Evolutionary conservation across 306 rosid species (phyloP).

Genomic region (Corylus heterophylla): DNA sequence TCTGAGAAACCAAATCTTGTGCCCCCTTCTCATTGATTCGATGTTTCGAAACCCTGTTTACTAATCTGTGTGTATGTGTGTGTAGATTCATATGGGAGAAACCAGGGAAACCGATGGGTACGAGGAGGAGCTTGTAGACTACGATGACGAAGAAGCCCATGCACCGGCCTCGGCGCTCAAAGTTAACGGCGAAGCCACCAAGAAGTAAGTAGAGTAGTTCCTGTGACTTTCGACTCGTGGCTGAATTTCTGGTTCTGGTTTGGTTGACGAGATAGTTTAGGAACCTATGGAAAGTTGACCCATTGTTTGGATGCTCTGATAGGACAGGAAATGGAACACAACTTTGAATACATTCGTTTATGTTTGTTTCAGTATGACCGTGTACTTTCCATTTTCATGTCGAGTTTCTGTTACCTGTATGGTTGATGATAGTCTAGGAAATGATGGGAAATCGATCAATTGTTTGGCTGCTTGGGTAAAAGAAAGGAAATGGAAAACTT

Average conservation of each 20-base stretch:
- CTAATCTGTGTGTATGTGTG: background rate
- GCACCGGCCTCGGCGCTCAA: conserved; percentile 83
- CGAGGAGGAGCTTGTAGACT: conserved; percentile 96
- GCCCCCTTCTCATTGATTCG: background rate
- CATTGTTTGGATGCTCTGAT: background rate
- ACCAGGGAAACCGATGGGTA: conserved; percentile 77
- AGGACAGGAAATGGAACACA: background rate
- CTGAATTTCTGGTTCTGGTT: background rate
- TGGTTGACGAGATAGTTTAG: background rate
- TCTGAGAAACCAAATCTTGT: background rate
- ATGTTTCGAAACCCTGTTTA: conserved; percentile 2
- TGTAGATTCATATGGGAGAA: conserved; percentile 75
- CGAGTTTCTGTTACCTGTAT: too few relatives aligned
- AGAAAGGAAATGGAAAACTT: background rate
- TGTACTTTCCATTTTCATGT: too few relatives aligned
- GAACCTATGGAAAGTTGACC: background rate
- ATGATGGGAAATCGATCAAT: too few relatives aligned
- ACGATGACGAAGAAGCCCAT: conserved; percentile 94
- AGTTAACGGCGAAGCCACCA: conserved; percentile 88
- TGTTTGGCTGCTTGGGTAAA: too few relatives aligned
- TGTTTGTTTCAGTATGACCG: too few relatives aligned
- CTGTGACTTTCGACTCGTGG: background rate
- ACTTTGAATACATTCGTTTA: too few relatives aligned
- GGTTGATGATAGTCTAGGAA: too few relatives aligned
- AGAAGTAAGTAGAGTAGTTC: conserved; percentile 55